Base-by-base conservation (phyloP, 441 rosid species). In the Omphalea diandra region DNA sequence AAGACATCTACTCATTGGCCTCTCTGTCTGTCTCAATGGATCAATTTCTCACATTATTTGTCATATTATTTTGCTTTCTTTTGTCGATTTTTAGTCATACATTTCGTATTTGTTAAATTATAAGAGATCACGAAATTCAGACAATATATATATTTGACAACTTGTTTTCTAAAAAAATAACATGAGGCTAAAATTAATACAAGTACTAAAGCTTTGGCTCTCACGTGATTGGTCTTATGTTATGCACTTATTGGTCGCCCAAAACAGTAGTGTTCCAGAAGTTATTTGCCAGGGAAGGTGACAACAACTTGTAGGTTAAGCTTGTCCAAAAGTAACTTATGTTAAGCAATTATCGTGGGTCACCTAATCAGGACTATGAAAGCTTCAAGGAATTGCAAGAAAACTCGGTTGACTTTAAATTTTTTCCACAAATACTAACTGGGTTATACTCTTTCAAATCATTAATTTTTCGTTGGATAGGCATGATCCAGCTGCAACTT, bases 331-430 rank as follows among this genome's bases (percentile, higher is more conserved):
- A 29, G 74, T 76, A 70, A 73, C 69, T 79, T 79, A 71, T 65
- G 69, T 68, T 55, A 63, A 64, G 44, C 49, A 79, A 77, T 77
- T 79, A 78, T 80, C 74, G 82, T 77, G 75, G 91, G 56, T 88
- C 76, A 85, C 94, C 94, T 88, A 88, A 81, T 84, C 73, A 58
- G 64, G 85, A 83, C 86, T 82, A 72, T 10, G 43, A 71, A 53
- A 65, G 20, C 67, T 73, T 20, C 60, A 60, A 62, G 67, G 53
- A 71, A 61, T 73, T 47, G 62, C 81, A 86, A 82, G 83, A 84
- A 83, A 78, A 73, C 57, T 73, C 56, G 41, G 77, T 73, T 81
- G 82, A 81, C 78, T 74, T 76, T 15, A 18, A 38, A n/a, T 7
- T 67, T 53, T 29, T 27, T 29, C 35, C 35, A 17, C 26, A 29